Percentiles rank a stretch among this genome's conserved stretches.
These are phyloP conservation scores for Jimgerdemannia flammicorona DNA, from an alignment of 192 early-diverging fungal species.

Conservation along the genomic window DNA sequence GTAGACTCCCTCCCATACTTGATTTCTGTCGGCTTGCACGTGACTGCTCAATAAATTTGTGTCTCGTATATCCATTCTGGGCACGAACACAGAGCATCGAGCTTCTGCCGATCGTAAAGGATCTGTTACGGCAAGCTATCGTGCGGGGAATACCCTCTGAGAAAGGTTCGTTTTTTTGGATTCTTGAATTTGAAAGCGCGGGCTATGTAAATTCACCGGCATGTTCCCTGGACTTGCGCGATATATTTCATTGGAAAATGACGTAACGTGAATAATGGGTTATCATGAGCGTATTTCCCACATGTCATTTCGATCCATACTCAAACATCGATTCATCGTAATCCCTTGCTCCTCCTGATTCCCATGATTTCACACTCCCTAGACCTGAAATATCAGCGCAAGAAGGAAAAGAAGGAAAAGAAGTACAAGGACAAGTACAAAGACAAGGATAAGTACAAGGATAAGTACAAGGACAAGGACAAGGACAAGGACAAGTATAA, in stretches of 20 bases:
- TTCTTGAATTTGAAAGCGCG: constrained; percentile 18
- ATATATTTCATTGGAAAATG: too few relatives aligned
- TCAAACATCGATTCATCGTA: background rate
- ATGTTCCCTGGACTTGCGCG: too few relatives aligned
- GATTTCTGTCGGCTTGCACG: background rate
- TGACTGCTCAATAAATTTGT: background rate
- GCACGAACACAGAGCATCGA: constrained; percentile 27
- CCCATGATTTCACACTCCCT: background rate
- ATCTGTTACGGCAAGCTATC: constrained; percentile 40
- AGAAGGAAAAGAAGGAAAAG: constrained; percentile 28
- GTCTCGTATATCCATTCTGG: background rate
- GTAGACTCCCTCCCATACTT: constrained; percentile 18
- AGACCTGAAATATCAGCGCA: constrained; percentile 20
- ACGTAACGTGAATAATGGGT: too few relatives aligned
- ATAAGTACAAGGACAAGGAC: background rate
- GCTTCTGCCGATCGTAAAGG: constrained; percentile 44
- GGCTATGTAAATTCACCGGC: constrained; percentile 2
- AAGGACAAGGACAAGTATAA: constrained; percentile 23
- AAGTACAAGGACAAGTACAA: constrained; percentile 1
- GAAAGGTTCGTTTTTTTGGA: constrained; percentile 1
- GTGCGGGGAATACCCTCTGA: constrained; percentile 26
- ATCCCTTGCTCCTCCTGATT: background rate
- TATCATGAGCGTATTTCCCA: too few relatives aligned
- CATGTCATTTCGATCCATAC: too few relatives aligned
- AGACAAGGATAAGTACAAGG: constrained; percentile 15